Evolutionary conservation across 192 early-diverging fungal species (phyloP).

Genomic region (Backusella macrospora): DNA sequence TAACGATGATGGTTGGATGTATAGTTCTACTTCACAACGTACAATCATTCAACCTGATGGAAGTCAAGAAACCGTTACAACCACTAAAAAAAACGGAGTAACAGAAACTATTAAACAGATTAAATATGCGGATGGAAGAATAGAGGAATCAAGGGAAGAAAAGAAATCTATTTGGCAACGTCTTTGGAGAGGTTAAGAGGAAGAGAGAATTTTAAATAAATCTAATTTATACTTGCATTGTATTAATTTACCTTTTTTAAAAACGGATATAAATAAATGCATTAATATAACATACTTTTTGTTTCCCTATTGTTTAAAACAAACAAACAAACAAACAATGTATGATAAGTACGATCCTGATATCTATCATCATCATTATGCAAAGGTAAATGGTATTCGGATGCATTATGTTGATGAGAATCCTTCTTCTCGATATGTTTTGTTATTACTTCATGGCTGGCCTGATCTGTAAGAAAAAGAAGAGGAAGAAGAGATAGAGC

Average conservation of each 20-base stretch:
- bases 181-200: neutral
- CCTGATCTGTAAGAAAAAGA: conserved; percentile 31
- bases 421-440: neutral
- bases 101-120: conserved; percentile 7
- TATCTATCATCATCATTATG: conserved; percentile 28
- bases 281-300: neutral
- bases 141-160: conserved; percentile 10
- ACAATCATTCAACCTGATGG: conserved; percentile 4
- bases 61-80: neutral
- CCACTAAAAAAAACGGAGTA: neutral
- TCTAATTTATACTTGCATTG: neutral
- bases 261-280: neutral
- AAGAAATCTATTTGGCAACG: conserved; percentile 7
- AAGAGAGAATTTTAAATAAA: neutral
- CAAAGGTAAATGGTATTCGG: conserved; percentile 34
- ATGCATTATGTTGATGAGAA: conserved; percentile 39
- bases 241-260: neutral
- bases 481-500: no score
- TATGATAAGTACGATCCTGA: conserved; percentile 14
- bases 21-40: conserved; percentile 5
- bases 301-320: neutral
- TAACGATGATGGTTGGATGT: neutral
- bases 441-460: conserved; percentile 35
- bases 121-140: conserved; percentile 10
- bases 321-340: no score